These are phyloP conservation scores for Tephrocybe sp. DNA, from an alignment of 768 basidiomycete genomes.

Conservation along the genomic window DNA sequence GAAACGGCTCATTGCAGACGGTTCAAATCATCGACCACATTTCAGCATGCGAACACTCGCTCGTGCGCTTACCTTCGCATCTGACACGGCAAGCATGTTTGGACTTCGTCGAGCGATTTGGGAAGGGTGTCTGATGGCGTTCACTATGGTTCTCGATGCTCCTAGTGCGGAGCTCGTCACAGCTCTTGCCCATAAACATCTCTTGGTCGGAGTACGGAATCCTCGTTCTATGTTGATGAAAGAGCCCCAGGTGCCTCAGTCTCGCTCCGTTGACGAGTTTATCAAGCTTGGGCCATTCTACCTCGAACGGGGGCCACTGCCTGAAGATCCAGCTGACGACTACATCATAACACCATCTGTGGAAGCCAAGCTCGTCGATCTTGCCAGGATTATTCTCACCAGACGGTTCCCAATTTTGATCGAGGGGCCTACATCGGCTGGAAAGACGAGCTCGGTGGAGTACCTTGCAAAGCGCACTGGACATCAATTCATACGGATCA, in stretches of 20 bases:
- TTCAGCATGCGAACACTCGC: slow-evolving; percentile 97
- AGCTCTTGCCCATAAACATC: slow-evolving; percentile 69
- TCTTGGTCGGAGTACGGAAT: slow-evolving; percentile 81
- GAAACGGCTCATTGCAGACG: slow-evolving; percentile 83
- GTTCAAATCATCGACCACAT: slow-evolving; percentile 89
- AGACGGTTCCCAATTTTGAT: slow-evolving; percentile 92
- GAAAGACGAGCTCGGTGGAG: slow-evolving; percentile 96
- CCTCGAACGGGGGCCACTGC: slow-evolving; percentile 74
- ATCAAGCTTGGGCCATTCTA: slow-evolving; percentile 92
- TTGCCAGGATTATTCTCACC: slow-evolving; percentile 89
- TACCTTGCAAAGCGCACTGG: slow-evolving; percentile 92
- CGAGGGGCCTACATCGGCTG: slow-evolving; percentile 96
- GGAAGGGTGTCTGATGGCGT: slow-evolving; percentile 98
- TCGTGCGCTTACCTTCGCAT: slow-evolving; percentile 87
- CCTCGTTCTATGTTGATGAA: slow-evolving; percentile 70
- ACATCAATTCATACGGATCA: slow-evolving; percentile 95
- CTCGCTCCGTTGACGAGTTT: slow-evolving; percentile 51
- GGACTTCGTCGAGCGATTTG: slow-evolving; percentile 85
- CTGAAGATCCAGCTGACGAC: slow-evolving; percentile 64
- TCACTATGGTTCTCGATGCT: slow-evolving; percentile 90
- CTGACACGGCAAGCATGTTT: slow-evolving; percentile 74
- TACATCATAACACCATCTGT: slow-evolving; percentile 97
- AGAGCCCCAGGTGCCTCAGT: slow-evolving; percentile 56
- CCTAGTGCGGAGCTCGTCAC: slow-evolving; percentile 68
- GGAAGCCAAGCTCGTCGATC: slow-evolving; percentile 88